Evolutionary conservation across 2,329 filamentous ascomycete genomes (phyloP).

Genomic region (Aureobasidium sp.): DNA sequence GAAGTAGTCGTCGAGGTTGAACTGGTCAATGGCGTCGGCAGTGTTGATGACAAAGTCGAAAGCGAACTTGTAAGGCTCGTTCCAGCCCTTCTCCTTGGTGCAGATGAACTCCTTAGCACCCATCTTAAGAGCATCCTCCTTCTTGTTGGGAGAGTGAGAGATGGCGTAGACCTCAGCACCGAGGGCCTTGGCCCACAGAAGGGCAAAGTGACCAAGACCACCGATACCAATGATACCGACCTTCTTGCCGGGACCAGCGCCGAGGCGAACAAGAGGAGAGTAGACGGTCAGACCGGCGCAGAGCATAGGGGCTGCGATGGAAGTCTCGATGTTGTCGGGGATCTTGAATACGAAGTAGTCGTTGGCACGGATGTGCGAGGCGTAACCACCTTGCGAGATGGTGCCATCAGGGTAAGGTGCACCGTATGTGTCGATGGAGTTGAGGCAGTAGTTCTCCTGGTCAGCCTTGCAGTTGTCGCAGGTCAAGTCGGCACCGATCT

Average conservation of each 20-base stretch:
- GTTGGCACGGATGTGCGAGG: constrained; percentile 61
- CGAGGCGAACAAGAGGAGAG: constrained; percentile 67
- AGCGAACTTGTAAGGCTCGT: constrained; percentile 45
- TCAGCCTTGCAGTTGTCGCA: constrained; percentile 44
- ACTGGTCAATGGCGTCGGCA: constrained; percentile 59
- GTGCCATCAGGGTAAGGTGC: constrained; percentile 48
- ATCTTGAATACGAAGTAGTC: constrained; percentile 71
- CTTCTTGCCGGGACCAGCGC: constrained; percentile 68
- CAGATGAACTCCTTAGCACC: constrained; percentile 53
- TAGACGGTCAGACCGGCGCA: constrained; percentile 78
- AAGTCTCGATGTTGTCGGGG: constrained; percentile 56
- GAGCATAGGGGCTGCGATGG: constrained; percentile 57
- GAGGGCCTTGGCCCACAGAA: constrained; percentile 42
- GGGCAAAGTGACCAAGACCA: constrained; percentile 42
- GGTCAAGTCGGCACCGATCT: constrained; percentile 41
- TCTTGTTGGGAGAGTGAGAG: constrained; percentile 51
- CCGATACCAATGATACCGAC: constrained; percentile 60
- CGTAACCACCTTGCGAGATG: constrained; percentile 57
- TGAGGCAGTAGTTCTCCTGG: constrained; percentile 46
- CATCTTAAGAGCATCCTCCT: constrained; percentile 50
- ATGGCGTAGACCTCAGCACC: constrained; percentile 55
- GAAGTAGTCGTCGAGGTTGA: constrained; percentile 64
- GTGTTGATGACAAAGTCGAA: constrained; percentile 74
- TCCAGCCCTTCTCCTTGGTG: constrained; percentile 50
- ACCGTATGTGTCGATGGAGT: constrained; percentile 41